Base-by-base conservation (phyloP, 2,329 filamentous ascomycete species). In the Arthroderma sp. region DNA sequence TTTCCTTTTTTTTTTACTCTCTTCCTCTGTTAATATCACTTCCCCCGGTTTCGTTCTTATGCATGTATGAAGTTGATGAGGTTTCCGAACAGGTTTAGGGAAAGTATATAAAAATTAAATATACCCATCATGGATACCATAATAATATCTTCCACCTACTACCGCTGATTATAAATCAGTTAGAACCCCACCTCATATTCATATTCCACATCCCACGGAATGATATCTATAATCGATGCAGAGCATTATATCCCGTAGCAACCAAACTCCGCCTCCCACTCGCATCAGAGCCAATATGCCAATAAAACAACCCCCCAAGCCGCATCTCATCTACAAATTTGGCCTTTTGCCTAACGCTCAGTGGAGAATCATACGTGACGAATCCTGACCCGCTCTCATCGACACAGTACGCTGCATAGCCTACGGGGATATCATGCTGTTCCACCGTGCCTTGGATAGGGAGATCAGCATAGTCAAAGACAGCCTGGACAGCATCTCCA, bases 261-360 rank as follows among this genome's bases (percentile, higher is more conserved):
- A 82, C 73, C 48, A 83, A 55, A 55, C 78, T 82, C 51, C 72
- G 64, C 6, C 60, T 52, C 2, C 69, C 74, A 36, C 29, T 11
- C 5, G 74, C 73, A 65, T 91, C 85, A 3, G 75, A 78, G 9
- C 81, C 80, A n/a, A 79, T 82, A 43, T 81, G 79, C 81, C 82
- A 88, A 62, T 88, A 91, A 60, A 87, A 89, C 6, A 91, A 63
- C 0, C 85, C 85, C 29, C 80, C 84, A 11, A 91, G 67, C 29
- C 75, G 74, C 53, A 81, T 80, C 54, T 82, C 74, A 55, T 77
- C 81, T 60, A 80, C 84, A 59, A 81, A 89, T 5, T 70, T 67
- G 1, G 81, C 85, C 65, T 91, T 91, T 60, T 79, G 74, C 61
- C 74, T 73, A 31, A 89, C 83, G 2, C 83, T 87, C 37, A 80